These are phyloP conservation scores for Gossypium schwendimanii DNA, from an alignment of 441 rosid genomes.

Conservation along the genomic window DNA sequence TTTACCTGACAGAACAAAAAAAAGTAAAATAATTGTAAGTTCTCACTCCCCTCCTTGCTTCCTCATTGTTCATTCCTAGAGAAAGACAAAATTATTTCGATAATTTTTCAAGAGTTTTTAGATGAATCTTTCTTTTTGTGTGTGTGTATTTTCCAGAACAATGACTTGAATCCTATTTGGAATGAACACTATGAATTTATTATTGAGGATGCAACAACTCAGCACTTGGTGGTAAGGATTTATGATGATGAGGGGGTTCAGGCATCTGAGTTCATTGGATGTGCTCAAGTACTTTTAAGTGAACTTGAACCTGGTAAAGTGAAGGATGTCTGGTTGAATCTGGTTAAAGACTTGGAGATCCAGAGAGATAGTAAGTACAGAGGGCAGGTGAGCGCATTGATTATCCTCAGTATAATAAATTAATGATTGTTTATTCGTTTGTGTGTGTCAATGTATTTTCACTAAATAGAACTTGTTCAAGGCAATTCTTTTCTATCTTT, in stretches of 20 bases:
- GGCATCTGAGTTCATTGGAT: constrained; percentile 74
- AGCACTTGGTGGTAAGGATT: constrained; percentile 65
- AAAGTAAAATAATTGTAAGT: constrained; percentile 78
- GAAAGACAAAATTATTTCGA: background rate
- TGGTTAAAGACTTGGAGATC: constrained; percentile 87
- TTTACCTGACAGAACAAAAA: constrained; percentile 59
- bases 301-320: constrained; percentile 91
- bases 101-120: background rate
- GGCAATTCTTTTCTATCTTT: constrained; percentile 1
- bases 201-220: constrained; percentile 86
- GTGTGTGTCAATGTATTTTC: background rate
- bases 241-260: constrained; percentile 91
- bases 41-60: background rate
- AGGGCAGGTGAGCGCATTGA: constrained; percentile 59
- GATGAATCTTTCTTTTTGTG: background rate
- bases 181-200: constrained; percentile 84
- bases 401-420: background rate
- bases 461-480: background rate
- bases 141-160: constrained; percentile 37
- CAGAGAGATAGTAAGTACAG: constrained; percentile 85
- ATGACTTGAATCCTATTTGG: constrained; percentile 89
- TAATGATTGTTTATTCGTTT: background rate
- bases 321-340: constrained; percentile 85
- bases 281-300: constrained; percentile 52
- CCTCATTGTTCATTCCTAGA: background rate